These are phyloP conservation scores for Nakazawaea wyomingensis DNA, from an alignment of 805 yeast species.

Conservation along the genomic window DNA sequence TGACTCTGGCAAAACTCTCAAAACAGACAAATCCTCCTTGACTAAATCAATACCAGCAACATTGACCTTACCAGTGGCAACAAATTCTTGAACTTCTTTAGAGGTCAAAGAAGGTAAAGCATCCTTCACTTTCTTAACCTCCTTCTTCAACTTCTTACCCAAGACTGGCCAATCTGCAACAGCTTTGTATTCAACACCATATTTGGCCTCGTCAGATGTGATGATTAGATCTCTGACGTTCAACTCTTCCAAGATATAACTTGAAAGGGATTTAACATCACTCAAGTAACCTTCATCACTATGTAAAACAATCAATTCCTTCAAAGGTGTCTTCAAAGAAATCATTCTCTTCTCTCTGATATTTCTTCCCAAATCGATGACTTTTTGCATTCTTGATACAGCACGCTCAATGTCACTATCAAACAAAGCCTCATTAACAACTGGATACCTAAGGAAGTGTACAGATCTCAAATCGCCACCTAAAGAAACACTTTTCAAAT, in stretches of 20 bases:
- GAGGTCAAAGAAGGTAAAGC: conserved; percentile 83
- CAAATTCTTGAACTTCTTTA: conserved; percentile 72
- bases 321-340: conserved; percentile 92
- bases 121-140: conserved; percentile 89
- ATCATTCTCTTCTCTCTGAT: conserved; percentile 94
- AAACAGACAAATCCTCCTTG: conserved; percentile 83
- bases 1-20: conserved; percentile 78
- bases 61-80: conserved; percentile 64
- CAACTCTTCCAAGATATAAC: conserved; percentile 83
- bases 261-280: conserved; percentile 73
- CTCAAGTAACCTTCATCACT: conserved; percentile 66
- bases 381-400: conserved; percentile 93
- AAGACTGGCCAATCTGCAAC: conserved; percentile 99
- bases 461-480: conserved; percentile 73
- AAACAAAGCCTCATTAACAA: conserved; percentile 70
- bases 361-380: conserved; percentile 92
- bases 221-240: conserved; percentile 85
- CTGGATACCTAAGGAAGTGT: conserved; percentile 91
- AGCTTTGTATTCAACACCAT: conserved; percentile 88
- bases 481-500: conserved; percentile 33
- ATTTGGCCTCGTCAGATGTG: conserved; percentile 85
- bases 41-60: conserved; percentile 89
- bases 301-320: conserved; percentile 80
- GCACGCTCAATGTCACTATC: conserved; percentile 83
- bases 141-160: conserved; percentile 95